phyloP scores from a whole-genome alignment of 2,329 filamentous ascomycete species.

The Beauveria caledonica region DNA sequence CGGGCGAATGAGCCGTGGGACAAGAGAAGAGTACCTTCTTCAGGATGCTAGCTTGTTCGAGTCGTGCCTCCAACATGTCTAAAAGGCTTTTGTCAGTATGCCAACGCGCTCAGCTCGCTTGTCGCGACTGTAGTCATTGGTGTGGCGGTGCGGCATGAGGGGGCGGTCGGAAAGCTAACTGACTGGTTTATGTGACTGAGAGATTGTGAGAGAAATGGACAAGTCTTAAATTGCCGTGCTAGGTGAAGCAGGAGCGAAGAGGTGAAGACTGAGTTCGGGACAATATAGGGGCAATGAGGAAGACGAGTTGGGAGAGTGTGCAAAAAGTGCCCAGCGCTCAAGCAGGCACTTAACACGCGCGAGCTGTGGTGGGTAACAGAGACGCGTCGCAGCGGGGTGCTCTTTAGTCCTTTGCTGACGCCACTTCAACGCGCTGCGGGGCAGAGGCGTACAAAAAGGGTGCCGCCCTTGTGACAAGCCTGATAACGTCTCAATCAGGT shows the following conservation, averaged over 20 bases:
- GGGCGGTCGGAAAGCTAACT: not conserved
- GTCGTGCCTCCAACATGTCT: slow-evolving; percentile 89
- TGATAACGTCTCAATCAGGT: not conserved
- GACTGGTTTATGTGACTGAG: slow-evolving; percentile 1
- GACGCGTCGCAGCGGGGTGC: slow-evolving; percentile 24
- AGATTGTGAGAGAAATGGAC: not conserved
- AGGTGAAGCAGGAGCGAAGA: not conserved
- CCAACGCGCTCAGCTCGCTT: not conserved
- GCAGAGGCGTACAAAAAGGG: not conserved
- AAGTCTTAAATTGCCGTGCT: too few relatives aligned
- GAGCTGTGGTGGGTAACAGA: slow-evolving; percentile 17
- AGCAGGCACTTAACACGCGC: slow-evolving; percentile 28
- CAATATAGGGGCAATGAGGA: not conserved
- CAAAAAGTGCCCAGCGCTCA: slow-evolving; percentile 13
- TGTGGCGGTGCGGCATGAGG: not conserved
- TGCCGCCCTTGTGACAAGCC: not conserved
- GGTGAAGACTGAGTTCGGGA: not conserved
- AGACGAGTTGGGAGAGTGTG: not conserved
- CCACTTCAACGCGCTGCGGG: slow-evolving; percentile 14
- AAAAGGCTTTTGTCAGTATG: not conserved
- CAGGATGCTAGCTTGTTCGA: slow-evolving; percentile 86
- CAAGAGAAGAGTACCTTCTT: slow-evolving; percentile 64
- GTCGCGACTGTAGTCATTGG: not conserved
- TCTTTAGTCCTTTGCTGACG: not conserved
- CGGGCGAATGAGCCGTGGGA: not conserved